Base-by-base conservation (phyloP, 192 early-diverging fungal species). In the Backusella morwellensis region DNA sequence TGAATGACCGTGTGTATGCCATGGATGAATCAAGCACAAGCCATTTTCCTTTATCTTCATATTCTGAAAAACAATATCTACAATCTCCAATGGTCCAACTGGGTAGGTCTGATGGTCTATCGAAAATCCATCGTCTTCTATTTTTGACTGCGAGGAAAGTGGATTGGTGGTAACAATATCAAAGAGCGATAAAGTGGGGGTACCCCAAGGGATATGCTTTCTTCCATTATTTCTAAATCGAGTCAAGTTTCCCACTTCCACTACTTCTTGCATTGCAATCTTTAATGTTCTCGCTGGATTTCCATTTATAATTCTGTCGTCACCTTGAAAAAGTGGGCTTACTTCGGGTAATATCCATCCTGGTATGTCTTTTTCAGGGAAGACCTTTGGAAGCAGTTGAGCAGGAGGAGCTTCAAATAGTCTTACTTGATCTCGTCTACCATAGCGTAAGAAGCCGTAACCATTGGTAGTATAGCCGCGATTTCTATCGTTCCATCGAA, bases 1-100 rank as follows among this genome's bases (percentile, higher is more conserved):
- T 32, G 68, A 76, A 52, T 80, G 79, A n/a, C 79, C 79, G 66
- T 76, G 79, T 1, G 56, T 75, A 17, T 79, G 79, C 79, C 79
- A 76, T 29, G 79, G 74, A 35, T 80, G 79, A 42, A 56, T 66
- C 26, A 56, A 36, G 17, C 73, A 79, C 17, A 38, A 6, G 21
- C 21, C 74, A 63, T 63, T 63, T 2, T n/a, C 17, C 8, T 38
- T 36, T 5, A 38, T 2, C 1, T 41, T 34, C 6, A 47, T 75
- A 36, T 19, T 70, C 56, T 80, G 79, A 35, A 75, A 35, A 36
- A 80, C 79, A 42, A 80, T 35, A n/a, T 80, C 79, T 6, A 80
- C 35, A 3, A 72, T 67, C 38, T 80, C 79, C 21, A 56, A 12
- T 6, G 71, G 36, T 11, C 44, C 11, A 1, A 75, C 26, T 7